Conservation (phyloP, 164 flowering plant genomes). For the Magnolia kwangsiensis region DNA sequence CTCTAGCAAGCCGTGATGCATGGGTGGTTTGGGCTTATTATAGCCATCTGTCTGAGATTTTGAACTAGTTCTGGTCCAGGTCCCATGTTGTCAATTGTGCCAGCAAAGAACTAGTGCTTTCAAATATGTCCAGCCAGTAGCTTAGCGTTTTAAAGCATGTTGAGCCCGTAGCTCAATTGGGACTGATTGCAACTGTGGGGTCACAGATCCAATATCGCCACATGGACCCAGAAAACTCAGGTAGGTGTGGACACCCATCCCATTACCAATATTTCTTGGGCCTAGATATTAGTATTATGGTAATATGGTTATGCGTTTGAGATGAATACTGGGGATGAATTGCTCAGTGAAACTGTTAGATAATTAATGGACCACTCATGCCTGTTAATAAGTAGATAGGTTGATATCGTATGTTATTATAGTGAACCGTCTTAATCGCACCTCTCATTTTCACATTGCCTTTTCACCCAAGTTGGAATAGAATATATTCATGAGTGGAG, state of each 20-base stretch:
- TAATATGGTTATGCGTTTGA: background rate
- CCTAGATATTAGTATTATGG: background rate
- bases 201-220: background rate
- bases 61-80: background rate
- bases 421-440: background rate
- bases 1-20: background rate
- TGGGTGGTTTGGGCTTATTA: background rate
- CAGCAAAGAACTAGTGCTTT: background rate
- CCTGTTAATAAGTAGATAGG: background rate
- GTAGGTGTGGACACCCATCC: background rate
- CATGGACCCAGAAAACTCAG: background rate
- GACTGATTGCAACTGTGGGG: background rate
- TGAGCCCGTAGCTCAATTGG: background rate
- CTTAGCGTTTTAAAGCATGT: background rate
- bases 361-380: background rate
- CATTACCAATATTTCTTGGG: background rate
- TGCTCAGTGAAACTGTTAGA: background rate
- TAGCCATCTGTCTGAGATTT: too few relatives aligned
- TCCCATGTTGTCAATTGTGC: background rate
- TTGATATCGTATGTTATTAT: background rate
- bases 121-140: background rate
- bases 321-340: background rate
- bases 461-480: background rate
- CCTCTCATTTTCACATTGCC: background rate
- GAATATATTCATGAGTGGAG: background rate